Evolutionary conservation across 495 filamentous ascomycete genomes (phyloP).

Genomic region (Daldinia decipiens): DNA sequence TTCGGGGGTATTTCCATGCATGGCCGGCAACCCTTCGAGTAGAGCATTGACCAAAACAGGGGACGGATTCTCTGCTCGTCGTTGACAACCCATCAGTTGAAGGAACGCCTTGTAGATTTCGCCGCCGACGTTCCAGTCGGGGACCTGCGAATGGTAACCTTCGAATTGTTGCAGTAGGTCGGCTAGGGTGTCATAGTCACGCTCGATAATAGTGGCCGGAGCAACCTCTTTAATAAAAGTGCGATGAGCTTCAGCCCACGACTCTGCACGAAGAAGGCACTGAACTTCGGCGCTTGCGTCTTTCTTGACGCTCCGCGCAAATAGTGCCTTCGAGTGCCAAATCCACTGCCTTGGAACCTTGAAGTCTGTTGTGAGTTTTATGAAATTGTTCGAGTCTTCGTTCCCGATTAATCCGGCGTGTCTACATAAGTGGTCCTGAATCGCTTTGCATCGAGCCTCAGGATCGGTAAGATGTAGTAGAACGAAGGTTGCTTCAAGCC

Average conservation of each 20-base stretch:
- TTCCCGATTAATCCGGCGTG: slow-evolving; percentile 66
- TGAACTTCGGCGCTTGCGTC: slow-evolving; percentile 74
- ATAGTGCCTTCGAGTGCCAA: slow-evolving; percentile 85
- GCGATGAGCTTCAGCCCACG: slow-evolving; percentile 82
- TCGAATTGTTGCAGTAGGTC: slow-evolving; percentile 75
- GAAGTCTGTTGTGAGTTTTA: slow-evolving; percentile 66
- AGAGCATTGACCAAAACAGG: slow-evolving; percentile 66
- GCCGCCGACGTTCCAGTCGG: slow-evolving; percentile 78
- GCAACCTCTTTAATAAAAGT: slow-evolving; percentile 82
- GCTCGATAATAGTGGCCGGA: slow-evolving; percentile 79
- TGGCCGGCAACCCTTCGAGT: slow-evolving; percentile 68
- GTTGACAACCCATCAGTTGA: slow-evolving; percentile 60
- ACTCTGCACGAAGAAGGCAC: slow-evolving; percentile 77
- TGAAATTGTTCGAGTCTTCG: slow-evolving; percentile 64
- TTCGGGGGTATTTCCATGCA: slow-evolving; percentile 66
- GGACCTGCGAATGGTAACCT: slow-evolving; percentile 54
- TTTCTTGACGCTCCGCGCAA: slow-evolving; percentile 73
- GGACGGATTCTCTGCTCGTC: slow-evolving; percentile 47
- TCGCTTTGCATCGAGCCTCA: slow-evolving; percentile 68
- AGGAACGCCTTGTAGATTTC: slow-evolving; percentile 86
- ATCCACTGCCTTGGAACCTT: slow-evolving; percentile 80
- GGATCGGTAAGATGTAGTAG: slow-evolving; percentile 77
- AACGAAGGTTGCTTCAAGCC: slow-evolving; percentile 76
- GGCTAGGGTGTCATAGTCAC: slow-evolving; percentile 72
- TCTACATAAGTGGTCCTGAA: slow-evolving; percentile 75